A percentile compares a stretch with the other conserved stretches of the same genome.
These are phyloP conservation scores for Passiflora organensis DNA, from an alignment of 345 rosid species.

Conservation along the genomic window DNA sequence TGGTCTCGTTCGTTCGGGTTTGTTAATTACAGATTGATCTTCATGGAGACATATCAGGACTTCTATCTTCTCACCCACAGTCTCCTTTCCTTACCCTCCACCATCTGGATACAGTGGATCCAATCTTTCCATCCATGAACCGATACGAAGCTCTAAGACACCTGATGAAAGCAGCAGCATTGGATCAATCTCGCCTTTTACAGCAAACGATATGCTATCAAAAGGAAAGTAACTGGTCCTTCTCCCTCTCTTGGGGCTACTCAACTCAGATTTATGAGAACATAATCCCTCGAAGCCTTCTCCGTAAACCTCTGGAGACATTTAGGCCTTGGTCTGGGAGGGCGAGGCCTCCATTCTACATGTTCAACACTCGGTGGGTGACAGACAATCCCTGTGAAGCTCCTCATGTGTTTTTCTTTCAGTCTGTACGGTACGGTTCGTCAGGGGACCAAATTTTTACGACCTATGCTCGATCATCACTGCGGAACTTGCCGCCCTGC, in stretches of 20 bases:
- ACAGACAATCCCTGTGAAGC: conserved; percentile 42
- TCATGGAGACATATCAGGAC: conserved; percentile 53
- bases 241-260: conserved; percentile 71
- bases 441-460: conserved; percentile 25
- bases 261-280: conserved; percentile 57
- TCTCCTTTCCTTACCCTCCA: conserved; percentile 52
- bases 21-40: conserved; percentile 49
- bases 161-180: conserved; percentile 52
- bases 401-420: conserved; percentile 61
- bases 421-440: conserved; percentile 27
- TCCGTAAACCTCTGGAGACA: conserved; percentile 47
- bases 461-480: conserved; percentile 25
- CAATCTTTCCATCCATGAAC: conserved; percentile 55
- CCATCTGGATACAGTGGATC: conserved; percentile 53
- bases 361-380: conserved; percentile 43
- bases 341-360: conserved; percentile 30
- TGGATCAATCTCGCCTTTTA: conserved; percentile 46
- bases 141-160: conserved; percentile 39
- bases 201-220: conserved; percentile 70
- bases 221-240: conserved; percentile 47
- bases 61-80: conserved; percentile 61
- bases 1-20: not conserved
- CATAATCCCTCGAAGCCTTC: conserved; percentile 45
- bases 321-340: conserved; percentile 38
- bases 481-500: conserved; percentile 36